Percentiles rank a stretch among this genome's conserved stretches.
These are phyloP conservation scores for Chenopodium quinoa DNA, from an alignment of 148 eudicot species.

Conservation along the genomic window DNA sequence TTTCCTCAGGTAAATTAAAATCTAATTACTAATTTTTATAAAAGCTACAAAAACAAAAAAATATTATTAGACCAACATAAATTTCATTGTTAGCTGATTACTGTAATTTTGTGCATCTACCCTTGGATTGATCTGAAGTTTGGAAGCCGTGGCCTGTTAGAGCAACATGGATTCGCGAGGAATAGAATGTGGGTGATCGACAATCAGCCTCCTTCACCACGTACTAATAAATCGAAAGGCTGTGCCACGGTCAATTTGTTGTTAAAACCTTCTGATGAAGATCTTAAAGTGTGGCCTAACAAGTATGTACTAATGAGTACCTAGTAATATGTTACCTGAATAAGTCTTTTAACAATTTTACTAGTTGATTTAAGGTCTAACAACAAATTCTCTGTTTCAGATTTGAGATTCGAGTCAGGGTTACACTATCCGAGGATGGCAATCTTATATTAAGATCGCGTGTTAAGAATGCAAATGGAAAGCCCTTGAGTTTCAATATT, in stretches of 20 bases:
- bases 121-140: conserved; percentile 29
- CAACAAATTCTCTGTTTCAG: conserved; percentile 34
- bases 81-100: neutral
- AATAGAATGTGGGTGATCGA: conserved; percentile 65
- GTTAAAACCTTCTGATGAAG: conserved; percentile 62
- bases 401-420: conserved; percentile 75
- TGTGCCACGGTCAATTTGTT: conserved; percentile 47
- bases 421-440: conserved; percentile 68
- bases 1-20: conserved; percentile 13
- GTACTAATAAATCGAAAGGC: conserved; percentile 35
- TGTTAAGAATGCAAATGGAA: conserved; percentile 66
- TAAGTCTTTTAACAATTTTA: neutral
- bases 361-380: neutral
- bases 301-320: conserved; percentile 24
- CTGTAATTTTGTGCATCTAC: neutral
- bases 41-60: neutral
- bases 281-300: conserved; percentile 43
- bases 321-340: neutral
- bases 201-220: conserved; percentile 58
- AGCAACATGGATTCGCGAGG: conserved; percentile 77
- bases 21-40: neutral
- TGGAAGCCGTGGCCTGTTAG: conserved; percentile 61
- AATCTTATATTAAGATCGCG: conserved; percentile 60
- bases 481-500: conserved; percentile 81
- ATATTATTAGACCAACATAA: neutral